Evolutionary conservation across 1,139 yeast genomes (phyloP), one percentile per base, ranked within the genome.

Genomic region (Keqinozyma sinolaborantium): DNA sequence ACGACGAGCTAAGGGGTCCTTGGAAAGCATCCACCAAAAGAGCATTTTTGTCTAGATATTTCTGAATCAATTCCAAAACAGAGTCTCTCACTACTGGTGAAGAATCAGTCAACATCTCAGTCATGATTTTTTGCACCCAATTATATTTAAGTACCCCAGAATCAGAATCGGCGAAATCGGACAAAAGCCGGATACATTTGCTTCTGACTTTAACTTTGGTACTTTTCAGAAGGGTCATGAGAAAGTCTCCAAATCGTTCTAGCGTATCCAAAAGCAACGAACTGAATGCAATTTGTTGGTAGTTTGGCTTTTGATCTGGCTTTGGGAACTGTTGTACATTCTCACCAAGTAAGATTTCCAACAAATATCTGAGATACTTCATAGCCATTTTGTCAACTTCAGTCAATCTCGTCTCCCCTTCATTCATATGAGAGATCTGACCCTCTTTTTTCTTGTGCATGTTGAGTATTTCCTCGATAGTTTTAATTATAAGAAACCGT

Each of bases 61-160:
- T 70, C 10, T 74, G 70, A 18, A 85, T 57, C 31, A 87, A 64
- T 28, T 85, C 95, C 16, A 86, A 59, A 2, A 80, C 79, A 0
- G 95, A 85, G 48, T 83, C 90, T 38, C 88, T 68, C 0, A 86
- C 92, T 33, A 80, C 70, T 0, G 95, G 77, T 1, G 90, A 83
- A 1, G 66, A 49, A 42, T 84, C 92, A 4, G 50, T 56, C 24
- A 86, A 56, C 30, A 79, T 58, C 7, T 56, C 60, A 1, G 78
- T 62, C 4, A 86, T 60, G 0, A 83, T 66, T 6, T 59, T 60
- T 40, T 72, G 79, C 4, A 85, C 70, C 15, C 60, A 57, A 1
- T 76, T 68, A 2, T 73, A 58, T 2, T 66, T 51, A 26, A 84
- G 53, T 21, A 84, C 54, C 0, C 58, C 44, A 1, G 77, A 67